phyloP scores from a whole-genome alignment of 2,329 filamentous ascomycete genomes.

The Fusarium sp. region DNA sequence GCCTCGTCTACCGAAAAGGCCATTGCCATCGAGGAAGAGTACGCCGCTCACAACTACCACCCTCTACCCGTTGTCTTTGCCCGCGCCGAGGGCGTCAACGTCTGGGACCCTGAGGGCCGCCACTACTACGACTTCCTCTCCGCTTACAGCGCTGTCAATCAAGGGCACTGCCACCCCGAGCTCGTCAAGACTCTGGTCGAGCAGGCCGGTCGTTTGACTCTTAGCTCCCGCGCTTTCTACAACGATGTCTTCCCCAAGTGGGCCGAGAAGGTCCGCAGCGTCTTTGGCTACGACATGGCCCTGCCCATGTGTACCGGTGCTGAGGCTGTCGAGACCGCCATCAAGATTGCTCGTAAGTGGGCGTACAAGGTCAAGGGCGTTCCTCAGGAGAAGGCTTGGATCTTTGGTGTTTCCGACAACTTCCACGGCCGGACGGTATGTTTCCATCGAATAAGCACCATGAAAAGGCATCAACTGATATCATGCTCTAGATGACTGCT shows the following conservation, averaged over 20 bases:
- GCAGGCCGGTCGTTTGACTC: constrained; percentile 78
- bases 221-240: constrained; percentile 36
- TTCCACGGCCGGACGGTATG: constrained; percentile 69
- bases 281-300: constrained; percentile 36
- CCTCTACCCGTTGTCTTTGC: constrained; percentile 94
- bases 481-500: constrained; percentile 75
- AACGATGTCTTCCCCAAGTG: constrained; percentile 38
- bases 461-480: constrained; percentile 4
- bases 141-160: constrained; percentile 67
- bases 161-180: constrained; percentile 71
- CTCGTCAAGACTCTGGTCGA: constrained; percentile 89
- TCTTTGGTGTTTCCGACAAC: constrained; percentile 37
- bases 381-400: constrained; percentile 34
- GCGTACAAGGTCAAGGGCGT: constrained; percentile 38
- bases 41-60: constrained; percentile 98
- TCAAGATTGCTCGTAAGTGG: constrained; percentile 38
- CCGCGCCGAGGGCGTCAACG: constrained; percentile 81
- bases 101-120: constrained; percentile 96
- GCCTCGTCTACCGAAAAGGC: constrained; percentile 80
- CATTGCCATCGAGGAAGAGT: constrained; percentile 82
- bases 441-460: constrained; percentile 26
- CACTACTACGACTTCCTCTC: constrained; percentile 98
- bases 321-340: constrained; percentile 35
- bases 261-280: constrained; percentile 35
- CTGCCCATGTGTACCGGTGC: constrained; percentile 38